Conservation (phyloP, 1,284 basidiomycete genomes). For the Tausonia pullulans region DNA sequence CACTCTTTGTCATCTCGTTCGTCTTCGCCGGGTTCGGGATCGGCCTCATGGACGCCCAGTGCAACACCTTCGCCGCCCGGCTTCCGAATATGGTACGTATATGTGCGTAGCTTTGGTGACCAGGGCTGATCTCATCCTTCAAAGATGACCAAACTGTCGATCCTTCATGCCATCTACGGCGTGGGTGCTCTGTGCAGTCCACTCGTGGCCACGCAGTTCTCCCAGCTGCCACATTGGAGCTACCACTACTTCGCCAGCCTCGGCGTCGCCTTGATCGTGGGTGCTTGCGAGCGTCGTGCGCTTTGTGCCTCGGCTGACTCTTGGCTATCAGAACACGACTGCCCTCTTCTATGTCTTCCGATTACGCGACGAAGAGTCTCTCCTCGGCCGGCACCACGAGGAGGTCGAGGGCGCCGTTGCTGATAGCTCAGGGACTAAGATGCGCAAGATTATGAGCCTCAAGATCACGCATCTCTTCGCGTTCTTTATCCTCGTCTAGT, state of each 20-base stretch:
- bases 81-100: slow-evolving; percentile 22
- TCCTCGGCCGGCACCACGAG: slow-evolving; percentile 23
- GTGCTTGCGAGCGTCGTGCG: neutral
- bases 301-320: neutral
- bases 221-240: slow-evolving; percentile 43
- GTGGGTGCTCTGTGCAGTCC: slow-evolving; percentile 56
- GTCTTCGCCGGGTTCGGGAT: slow-evolving; percentile 51
- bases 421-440: no score
- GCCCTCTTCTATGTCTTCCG: slow-evolving; percentile 44
- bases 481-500: slow-evolving; percentile 42
- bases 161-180: slow-evolving; percentile 51
- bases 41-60: slow-evolving; percentile 39
- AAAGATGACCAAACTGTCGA: slow-evolving; percentile 44
- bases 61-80: slow-evolving; percentile 46
- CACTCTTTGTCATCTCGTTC: slow-evolving; percentile 51
- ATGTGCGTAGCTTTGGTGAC: neutral
- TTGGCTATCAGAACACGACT: slow-evolving; percentile 29
- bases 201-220: slow-evolving; percentile 56
- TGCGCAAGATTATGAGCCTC: slow-evolving; percentile 34
- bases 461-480: slow-evolving; percentile 49
- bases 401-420: neutral
- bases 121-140: neutral
- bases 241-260: slow-evolving; percentile 54
- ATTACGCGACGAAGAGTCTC: slow-evolving; percentile 44
- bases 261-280: slow-evolving; percentile 39